Evolutionary conservation across 371 early-diverging fungal species (phyloP).

Genomic region (Basidiobolus meristosporus): DNA sequence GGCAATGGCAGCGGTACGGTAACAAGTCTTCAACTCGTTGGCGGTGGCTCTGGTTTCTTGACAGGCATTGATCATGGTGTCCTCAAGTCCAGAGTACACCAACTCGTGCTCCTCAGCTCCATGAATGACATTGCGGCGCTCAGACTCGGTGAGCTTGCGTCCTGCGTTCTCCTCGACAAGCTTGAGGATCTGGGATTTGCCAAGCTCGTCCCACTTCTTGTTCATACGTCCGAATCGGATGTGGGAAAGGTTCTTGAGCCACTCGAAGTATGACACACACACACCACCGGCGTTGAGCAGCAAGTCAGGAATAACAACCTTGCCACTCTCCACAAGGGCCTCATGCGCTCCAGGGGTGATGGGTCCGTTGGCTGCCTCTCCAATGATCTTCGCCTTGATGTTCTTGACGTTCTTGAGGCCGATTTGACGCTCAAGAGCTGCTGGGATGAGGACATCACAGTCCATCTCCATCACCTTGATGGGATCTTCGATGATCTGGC

Average conservation of each 20-base stretch:
- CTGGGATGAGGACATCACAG: slow-evolving; percentile 73
- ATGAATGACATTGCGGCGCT: slow-evolving; percentile 58
- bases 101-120: slow-evolving; percentile 87
- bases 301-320: too few relatives aligned
- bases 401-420: slow-evolving; percentile 61
- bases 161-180: slow-evolving; percentile 46
- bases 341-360: slow-evolving; percentile 66
- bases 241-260: too few relatives aligned
- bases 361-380: slow-evolving; percentile 82
- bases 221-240: too few relatives aligned
- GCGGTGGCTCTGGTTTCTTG: too few relatives aligned
- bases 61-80: too few relatives aligned
- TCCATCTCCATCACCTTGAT: slow-evolving; percentile 50
- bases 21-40: slow-evolving; percentile 33
- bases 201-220: too few relatives aligned
- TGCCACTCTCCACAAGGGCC: slow-evolving; percentile 49
- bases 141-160: slow-evolving; percentile 53
- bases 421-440: slow-evolving; percentile 81
- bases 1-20: slow-evolving; percentile 64
- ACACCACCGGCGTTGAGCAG: too few relatives aligned
- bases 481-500: slow-evolving; percentile 35
- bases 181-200: slow-evolving; percentile 49
- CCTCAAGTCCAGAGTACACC: too few relatives aligned
- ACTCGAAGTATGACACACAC: too few relatives aligned
- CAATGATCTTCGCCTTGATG: slow-evolving; percentile 71